These are phyloP conservation scores for Parastagonospora avenae DNA, from an alignment of 2,329 filamentous ascomycete species.

Conservation along the genomic window DNA sequence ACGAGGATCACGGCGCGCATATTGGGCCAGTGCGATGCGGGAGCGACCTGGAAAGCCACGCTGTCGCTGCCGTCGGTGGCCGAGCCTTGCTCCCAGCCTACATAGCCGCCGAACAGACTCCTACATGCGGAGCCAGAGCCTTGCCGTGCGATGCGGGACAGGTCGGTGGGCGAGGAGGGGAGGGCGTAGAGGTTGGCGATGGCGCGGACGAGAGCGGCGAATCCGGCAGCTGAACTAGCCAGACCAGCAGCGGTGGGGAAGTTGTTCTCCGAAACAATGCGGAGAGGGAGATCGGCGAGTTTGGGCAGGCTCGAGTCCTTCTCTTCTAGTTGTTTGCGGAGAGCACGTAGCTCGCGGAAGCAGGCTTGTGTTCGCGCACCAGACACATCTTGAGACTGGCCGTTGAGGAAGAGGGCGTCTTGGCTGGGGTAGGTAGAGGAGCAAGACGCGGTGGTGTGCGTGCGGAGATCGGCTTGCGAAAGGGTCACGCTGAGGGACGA, in stretches of 20 bases:
- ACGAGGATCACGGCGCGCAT: slow-evolving; percentile 95
- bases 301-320: slow-evolving; percentile 76
- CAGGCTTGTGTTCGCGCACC: slow-evolving; percentile 93
- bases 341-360: slow-evolving; percentile 80
- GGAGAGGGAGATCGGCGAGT: slow-evolving; percentile 76
- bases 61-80: slow-evolving; percentile 83
- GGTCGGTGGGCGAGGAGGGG: slow-evolving; percentile 76
- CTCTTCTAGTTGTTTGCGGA: slow-evolving; percentile 76
- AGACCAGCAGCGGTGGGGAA: slow-evolving; percentile 97
- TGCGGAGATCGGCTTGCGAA: slow-evolving; percentile 90
- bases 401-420: slow-evolving; percentile 85
- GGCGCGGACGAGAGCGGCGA: slow-evolving; percentile 73
- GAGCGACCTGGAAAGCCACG: slow-evolving; percentile 83
- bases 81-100: slow-evolving; percentile 86
- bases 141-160: slow-evolving; percentile 88
- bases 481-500: slow-evolving; percentile 96
- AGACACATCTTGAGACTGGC: slow-evolving; percentile 78
- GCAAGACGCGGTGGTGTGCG: slow-evolving; percentile 93
- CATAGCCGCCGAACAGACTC: slow-evolving; percentile 91
- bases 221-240: slow-evolving; percentile 67
- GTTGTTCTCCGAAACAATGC: slow-evolving; percentile 95
- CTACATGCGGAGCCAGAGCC: slow-evolving; percentile 95
- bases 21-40: slow-evolving; percentile 88
- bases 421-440: slow-evolving; percentile 69
- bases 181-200: slow-evolving; percentile 93